A percentile compares a stretch with the other conserved stretches of the same genome.
Conservation (phyloP, 1,284 basidiomycete species). For the Papiliotrema laurentii region DNA sequence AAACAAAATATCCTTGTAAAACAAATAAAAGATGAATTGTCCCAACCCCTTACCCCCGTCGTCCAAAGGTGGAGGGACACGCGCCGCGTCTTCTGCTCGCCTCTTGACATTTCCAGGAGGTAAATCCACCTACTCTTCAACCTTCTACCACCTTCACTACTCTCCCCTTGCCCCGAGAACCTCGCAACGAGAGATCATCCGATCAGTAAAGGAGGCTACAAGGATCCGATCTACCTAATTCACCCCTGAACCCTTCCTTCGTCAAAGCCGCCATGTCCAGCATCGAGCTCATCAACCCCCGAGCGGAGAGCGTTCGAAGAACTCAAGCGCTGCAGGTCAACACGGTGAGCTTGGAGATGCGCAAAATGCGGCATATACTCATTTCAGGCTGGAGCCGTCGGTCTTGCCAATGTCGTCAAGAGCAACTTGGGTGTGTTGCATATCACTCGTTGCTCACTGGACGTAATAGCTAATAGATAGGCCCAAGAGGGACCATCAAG, state of each 20-base stretch:
- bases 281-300: slow-evolving; percentile 90
- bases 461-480: slow-evolving; percentile 49
- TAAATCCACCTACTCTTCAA: neutral
- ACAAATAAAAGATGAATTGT: too few relatives aligned
- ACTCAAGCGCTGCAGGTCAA: slow-evolving; percentile 88
- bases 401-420: slow-evolving; percentile 95
- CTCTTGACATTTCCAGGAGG: too few relatives aligned
- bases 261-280: slow-evolving; percentile 34
- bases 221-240: neutral
- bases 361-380: slow-evolving; percentile 4
- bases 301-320: slow-evolving; percentile 89
- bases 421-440: slow-evolving; percentile 71
- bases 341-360: slow-evolving; percentile 41
- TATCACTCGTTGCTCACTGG: slow-evolving; percentile 13
- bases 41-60: too few relatives aligned
- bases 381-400: slow-evolving; percentile 71
- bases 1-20: too few relatives aligned
- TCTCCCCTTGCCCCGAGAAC: neutral
- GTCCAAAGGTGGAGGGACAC: too few relatives aligned
- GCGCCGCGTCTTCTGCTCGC: too few relatives aligned
- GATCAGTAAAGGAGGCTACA: neutral
- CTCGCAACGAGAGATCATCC: neutral
- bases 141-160: neutral
- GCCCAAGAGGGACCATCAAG: slow-evolving; percentile 92
- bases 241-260: neutral